Conservation (phyloP, 2,329 filamentous ascomycete genomes). For the Cryphonectria naterciae region DNA sequence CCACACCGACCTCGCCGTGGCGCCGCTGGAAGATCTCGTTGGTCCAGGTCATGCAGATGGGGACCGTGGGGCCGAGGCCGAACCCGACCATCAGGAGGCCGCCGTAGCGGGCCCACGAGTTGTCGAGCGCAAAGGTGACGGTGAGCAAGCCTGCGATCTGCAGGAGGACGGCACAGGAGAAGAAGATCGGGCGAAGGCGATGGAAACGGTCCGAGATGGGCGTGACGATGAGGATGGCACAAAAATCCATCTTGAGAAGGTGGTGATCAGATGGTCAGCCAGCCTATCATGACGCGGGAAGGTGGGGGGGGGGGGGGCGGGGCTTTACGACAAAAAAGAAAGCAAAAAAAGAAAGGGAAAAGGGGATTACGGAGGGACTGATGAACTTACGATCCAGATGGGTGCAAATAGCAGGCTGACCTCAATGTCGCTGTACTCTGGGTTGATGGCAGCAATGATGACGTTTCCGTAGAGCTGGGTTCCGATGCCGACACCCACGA, state of each 20-base stretch:
- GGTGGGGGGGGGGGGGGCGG: background rate
- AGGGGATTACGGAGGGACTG: background rate
- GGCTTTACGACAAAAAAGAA: background rate
- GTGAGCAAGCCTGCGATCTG: conserved; percentile 82
- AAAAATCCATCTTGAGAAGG: conserved; percentile 72
- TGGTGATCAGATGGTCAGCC: background rate
- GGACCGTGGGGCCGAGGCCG: conserved; percentile 86
- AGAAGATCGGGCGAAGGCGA: conserved; percentile 77
- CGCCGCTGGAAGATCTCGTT: conserved; percentile 87
- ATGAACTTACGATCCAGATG: conserved; percentile 80
- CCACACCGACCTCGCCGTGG: conserved; percentile 89
- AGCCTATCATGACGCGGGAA: background rate
- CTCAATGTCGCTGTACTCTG: conserved; percentile 71
- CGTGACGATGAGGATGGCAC: conserved; percentile 83
- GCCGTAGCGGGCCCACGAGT: conserved; percentile 83
- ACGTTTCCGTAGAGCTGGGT: conserved; percentile 87
- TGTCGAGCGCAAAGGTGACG: conserved; percentile 72
- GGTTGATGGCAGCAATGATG: conserved; percentile 81
- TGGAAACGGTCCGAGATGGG: conserved; percentile 89
- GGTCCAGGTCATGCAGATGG: conserved; percentile 93
- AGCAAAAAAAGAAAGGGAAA: background rate
- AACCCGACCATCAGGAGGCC: conserved; percentile 90
- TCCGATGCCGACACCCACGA: conserved; percentile 89
- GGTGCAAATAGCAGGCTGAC: conserved; percentile 85
- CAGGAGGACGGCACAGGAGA: conserved; percentile 73